These are phyloP conservation scores for Globisporangium middletonii DNA, from an alignment of 352 stramenopile species.

Conservation along the genomic window DNA sequence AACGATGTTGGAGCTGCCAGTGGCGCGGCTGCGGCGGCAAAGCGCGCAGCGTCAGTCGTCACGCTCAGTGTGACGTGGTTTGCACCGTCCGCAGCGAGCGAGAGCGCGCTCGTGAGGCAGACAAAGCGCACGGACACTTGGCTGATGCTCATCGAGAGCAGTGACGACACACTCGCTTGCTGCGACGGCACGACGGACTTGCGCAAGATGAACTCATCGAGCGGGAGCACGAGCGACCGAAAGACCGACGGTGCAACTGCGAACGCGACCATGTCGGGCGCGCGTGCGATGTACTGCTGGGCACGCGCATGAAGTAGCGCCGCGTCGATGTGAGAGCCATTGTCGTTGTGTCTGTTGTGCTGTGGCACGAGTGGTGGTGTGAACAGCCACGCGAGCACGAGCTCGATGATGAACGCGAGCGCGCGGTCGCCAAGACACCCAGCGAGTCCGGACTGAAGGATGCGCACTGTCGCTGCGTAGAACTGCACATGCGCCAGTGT, in stretches of 20 bases:
- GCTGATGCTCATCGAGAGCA: background rate
- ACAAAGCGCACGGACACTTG: slow-evolving; percentile 23
- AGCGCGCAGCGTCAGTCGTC: slow-evolving; percentile 17
- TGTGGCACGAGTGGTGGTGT: background rate
- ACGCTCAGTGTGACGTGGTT: slow-evolving; percentile 32
- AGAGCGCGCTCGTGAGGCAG: slow-evolving; percentile 35
- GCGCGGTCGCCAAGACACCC: slow-evolving; percentile 27
- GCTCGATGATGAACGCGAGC: slow-evolving; percentile 21
- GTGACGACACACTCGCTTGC: slow-evolving; percentile 19
- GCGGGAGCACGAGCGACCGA: slow-evolving; percentile 30
- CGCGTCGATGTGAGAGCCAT: no score
- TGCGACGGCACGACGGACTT: slow-evolving; percentile 46
- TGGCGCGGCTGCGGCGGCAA: slow-evolving; percentile 17
- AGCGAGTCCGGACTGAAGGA: slow-evolving; percentile 33
- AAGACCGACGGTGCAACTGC: slow-evolving; percentile 22
- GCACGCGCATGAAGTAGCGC: slow-evolving; percentile 19
- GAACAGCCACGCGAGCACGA: slow-evolving; percentile 60
- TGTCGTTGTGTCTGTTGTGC: background rate
- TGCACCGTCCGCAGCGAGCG: slow-evolving; percentile 18
- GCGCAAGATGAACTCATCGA: slow-evolving; percentile 45
- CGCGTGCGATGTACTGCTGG: slow-evolving; percentile 29
- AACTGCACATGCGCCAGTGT: slow-evolving; percentile 18
- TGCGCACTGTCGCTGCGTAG: slow-evolving; percentile 9
- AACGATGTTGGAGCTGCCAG: slow-evolving; percentile 26
- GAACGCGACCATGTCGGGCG: slow-evolving; percentile 29